These are phyloP conservation scores for Naganishia randhawae DNA, from an alignment of 768 basidiomycete species.

Conservation along the genomic window DNA sequence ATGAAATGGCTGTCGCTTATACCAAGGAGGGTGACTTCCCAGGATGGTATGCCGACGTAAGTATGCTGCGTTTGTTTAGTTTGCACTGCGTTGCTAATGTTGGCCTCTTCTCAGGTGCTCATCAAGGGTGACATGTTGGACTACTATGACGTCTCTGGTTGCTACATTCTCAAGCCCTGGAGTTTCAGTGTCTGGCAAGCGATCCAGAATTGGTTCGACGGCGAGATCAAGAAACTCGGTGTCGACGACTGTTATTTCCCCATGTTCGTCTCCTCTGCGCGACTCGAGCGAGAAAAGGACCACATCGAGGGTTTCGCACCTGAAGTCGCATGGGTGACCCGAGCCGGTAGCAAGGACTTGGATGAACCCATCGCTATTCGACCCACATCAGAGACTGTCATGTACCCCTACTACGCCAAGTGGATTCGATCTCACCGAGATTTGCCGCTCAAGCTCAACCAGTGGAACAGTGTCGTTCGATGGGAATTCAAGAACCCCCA, in stretches of 20 bases:
- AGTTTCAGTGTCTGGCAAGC: constrained; percentile 95
- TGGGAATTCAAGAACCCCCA: constrained; percentile 99
- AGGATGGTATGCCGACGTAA: constrained; percentile 87
- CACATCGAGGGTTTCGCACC: constrained; percentile 99
- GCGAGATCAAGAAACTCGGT: constrained; percentile 83
- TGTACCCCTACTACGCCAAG: constrained; percentile 99
- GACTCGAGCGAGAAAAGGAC: constrained; percentile 93
- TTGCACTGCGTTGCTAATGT: neutral
- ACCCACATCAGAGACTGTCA: constrained; percentile 96
- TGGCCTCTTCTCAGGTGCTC: constrained; percentile 62
- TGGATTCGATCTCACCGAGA: constrained; percentile 98
- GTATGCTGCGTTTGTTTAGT: constrained; percentile 21
- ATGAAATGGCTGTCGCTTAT: constrained; percentile 88
- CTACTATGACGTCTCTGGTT: constrained; percentile 97
- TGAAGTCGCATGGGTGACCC: constrained; percentile 99
- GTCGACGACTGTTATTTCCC: constrained; percentile 99
- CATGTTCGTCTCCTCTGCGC: constrained; percentile 90
- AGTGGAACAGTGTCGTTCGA: constrained; percentile 98
- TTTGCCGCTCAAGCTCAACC: constrained; percentile 91
- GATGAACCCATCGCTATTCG: constrained; percentile 97
- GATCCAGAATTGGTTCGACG: constrained; percentile 94
- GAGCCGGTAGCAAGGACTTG: constrained; percentile 85
- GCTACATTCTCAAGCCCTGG: constrained; percentile 98
- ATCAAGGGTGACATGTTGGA: constrained; percentile 98
- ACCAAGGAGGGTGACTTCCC: constrained; percentile 95